Base-by-base conservation (phyloP, 1,139 yeast species). In the Yamadazyma jaroonii region DNA sequence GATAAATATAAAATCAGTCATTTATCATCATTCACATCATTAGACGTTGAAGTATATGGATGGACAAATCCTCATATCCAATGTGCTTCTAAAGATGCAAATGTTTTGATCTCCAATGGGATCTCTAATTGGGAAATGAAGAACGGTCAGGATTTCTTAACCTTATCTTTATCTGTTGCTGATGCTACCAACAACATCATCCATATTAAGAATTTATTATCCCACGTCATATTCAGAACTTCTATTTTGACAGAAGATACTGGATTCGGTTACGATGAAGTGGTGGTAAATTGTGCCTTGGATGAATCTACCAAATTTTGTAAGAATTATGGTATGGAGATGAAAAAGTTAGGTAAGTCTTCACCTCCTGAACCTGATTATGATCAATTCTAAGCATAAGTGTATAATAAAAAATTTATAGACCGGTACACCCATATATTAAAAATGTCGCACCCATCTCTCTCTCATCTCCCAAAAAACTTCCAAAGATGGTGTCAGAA, bases 101-200 rank as follows among this genome's bases (percentile, higher is more conserved):
- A 62, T 44, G 67, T 56, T 1, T 48, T 67, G 26, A 61, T 67
- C 23, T 67, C 73, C 4, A 67, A 65, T 44, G 71, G 71, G 10
- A 54, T 67, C 23, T 58, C 69, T 0, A 46, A 46, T 7, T 65
- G 70, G 70, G 32, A 32, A 10, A 47, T 52, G 7, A 41, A 29
- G 21, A 33, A 43, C 10, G 31, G 39, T 6, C 46, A 49, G 9
- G 74, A 68, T 46, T 50, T 57, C 27, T 31, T 67, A 40, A 58
- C 70, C 1, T 45, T 69, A 32, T 44, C 67, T 13, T 48, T 64
- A 9, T 63, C 72, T 1, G 59, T 64, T 9, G 59, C 67, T 9
- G 75, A 69, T 47, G 54, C 54, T 25, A 63, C 68, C 6, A 65
- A 65, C 26, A 59, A 62, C 35, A 48, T 57, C 15, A 43, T 67